Conservation (phyloP, 2,329 filamentous ascomycete species). For the Colletotrichum costaricense region DNA sequence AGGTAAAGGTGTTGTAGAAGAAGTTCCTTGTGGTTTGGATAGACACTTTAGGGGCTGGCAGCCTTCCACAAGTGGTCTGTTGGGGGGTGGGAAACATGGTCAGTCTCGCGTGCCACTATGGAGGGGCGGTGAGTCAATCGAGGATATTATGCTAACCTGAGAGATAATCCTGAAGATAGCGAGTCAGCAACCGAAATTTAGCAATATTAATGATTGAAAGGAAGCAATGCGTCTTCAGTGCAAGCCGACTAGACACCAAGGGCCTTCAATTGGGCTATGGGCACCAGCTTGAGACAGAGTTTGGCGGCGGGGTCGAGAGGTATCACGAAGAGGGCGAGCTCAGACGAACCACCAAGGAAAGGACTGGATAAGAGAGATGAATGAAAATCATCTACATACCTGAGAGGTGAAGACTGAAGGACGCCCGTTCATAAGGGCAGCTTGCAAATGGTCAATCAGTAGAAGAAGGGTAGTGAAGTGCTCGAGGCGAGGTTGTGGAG, state of each 20-base stretch:
- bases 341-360: not conserved
- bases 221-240: not conserved
- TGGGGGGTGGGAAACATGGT: constrained; percentile 39
- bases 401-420: constrained; percentile 88
- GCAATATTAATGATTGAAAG: not conserved
- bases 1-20: not conserved
- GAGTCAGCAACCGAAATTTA: constrained; percentile 52
- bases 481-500: constrained; percentile 34
- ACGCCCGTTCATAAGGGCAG: constrained; percentile 88
- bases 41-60: constrained; percentile 57
- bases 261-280: constrained; percentile 18
- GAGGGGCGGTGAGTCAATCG: constrained; percentile 56
- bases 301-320: constrained; percentile 27
- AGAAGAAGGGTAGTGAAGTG: constrained; percentile 38
- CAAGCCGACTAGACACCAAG: constrained; percentile 4
- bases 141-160: constrained; percentile 67
- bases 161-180: constrained; percentile 73
- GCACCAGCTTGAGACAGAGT: constrained; percentile 23
- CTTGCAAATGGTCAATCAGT: constrained; percentile 49
- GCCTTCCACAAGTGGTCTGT: constrained; percentile 66
- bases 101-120: constrained; percentile 38
- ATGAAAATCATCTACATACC: constrained; percentile 61
- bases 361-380: not conserved
- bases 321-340: constrained; percentile 27
- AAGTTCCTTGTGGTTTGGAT: constrained; percentile 27